Base-by-base conservation (phyloP, 176 grass and related monocot species). In the Coix lacrymajobi region DNA sequence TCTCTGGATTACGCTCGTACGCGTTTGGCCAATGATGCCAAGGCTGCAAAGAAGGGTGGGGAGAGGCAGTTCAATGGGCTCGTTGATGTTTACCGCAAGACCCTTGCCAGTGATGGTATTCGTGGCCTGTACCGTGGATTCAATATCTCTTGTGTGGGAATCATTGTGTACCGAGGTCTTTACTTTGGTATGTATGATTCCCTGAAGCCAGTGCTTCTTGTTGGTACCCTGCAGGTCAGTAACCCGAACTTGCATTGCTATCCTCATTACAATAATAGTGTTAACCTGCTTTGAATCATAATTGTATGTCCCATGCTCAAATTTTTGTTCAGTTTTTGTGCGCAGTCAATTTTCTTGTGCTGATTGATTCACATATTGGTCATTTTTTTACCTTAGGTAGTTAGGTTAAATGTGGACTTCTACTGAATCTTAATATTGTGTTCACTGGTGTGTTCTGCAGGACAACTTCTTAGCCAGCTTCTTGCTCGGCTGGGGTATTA, bases 131-230 rank as follows among this genome's bases (percentile, higher is more conserved):
- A 92, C 82, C 85, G 86, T 78, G 90, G 90, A 68, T 92, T 92
- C 54, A 92, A 38, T 62, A 86, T 92, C 45, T 92, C 90, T 28
- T 89, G 90, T 83, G 90, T 88, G 15, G 90, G 90, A 20, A 92
- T 92, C 78, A 92, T 92, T 75, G 90, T 92, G 20, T 92, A 92
- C 82, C 82, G 90, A 25, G 90, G 90, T 38, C 65, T 92, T 16
- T 92, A 92, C 72, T 92, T 92, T 49, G 90, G 90, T 57, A 92
- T 92, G 90, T 92, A 92, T 0, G 90, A 89, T 36, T 92, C 90
- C 11, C 86, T 92, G 44, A 92, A 92, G 86, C 90, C 90, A 62
- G 90, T 92, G 39, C 14, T 92, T 22, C 90, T 92, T 52, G 77
- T 81, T 57, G 90, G 90, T 13, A 1, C 30, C 24, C 90, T 92